These are phyloP conservation scores for Rhodomyrtus psidioides DNA, from an alignment of 441 rosid species.

Conservation along the genomic window DNA sequence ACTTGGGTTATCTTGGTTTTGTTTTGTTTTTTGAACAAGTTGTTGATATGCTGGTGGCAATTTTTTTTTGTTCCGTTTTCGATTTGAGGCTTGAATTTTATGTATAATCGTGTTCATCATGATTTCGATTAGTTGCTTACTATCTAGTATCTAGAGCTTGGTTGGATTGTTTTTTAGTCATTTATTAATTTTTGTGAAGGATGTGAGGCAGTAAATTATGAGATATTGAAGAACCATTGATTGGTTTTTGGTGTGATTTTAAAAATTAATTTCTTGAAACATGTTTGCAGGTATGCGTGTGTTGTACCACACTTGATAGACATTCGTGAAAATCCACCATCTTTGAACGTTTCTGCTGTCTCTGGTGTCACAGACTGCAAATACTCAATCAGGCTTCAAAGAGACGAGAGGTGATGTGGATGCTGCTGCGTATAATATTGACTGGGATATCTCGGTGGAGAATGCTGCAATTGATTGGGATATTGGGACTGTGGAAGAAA, in stretches of 20 bases:
- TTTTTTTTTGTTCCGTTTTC: no score
- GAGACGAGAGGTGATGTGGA: conserved; percentile 37
- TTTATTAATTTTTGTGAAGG: conserved; percentile 19
- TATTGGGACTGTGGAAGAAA: no score
- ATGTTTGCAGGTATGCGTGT: conserved; percentile 54
- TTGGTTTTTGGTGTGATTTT: not conserved
- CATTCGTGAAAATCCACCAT: conserved; percentile 70
- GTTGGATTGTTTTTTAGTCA: no score
- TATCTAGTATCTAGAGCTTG: no score
- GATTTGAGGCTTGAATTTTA: no score
- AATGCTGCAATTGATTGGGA: no score
- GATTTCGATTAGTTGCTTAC: no score
- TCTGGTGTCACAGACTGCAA: conserved; percentile 36
- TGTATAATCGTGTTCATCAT: no score
- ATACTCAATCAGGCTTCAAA: conserved; percentile 26
- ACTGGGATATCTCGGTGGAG: no score
- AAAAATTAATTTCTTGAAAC: conserved; percentile 1
- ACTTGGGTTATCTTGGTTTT: no score
- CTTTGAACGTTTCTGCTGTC: conserved; percentile 53
- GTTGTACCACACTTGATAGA: conserved; percentile 61
- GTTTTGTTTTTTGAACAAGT: no score
- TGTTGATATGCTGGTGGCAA: no score
- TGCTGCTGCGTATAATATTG: conserved; percentile 24
- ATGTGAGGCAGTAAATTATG: conserved; percentile 38
- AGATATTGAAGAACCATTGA: not conserved